A percentile compares a stretch with the other conserved stretches of the same genome.
Conservation (phyloP, 2,329 filamentous ascomycete species). For the Colletotrichum euphorbiae region DNA sequence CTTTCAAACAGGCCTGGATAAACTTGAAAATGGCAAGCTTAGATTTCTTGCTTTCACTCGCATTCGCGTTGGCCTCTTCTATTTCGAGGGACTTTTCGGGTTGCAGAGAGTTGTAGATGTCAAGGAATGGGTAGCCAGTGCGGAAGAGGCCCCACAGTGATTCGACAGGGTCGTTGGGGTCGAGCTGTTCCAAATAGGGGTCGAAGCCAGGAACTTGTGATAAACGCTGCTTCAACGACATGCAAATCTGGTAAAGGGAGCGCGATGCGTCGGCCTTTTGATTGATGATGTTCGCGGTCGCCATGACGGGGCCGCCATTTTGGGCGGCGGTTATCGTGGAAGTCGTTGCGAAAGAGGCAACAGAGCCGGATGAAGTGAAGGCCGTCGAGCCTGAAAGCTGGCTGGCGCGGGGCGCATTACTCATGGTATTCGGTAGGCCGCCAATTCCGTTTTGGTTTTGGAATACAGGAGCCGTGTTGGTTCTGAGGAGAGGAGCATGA, state of each 20-base stretch:
- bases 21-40: slow-evolving; percentile 95
- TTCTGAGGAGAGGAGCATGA: slow-evolving; percentile 70
- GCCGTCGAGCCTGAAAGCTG: slow-evolving; percentile 72
- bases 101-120: slow-evolving; percentile 87
- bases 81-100: slow-evolving; percentile 76
- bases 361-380: slow-evolving; percentile 64
- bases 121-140: slow-evolving; percentile 84
- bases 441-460: slow-evolving; percentile 60
- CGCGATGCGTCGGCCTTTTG: slow-evolving; percentile 91
- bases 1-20: slow-evolving; percentile 86
- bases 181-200: slow-evolving; percentile 77
- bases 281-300: slow-evolving; percentile 96
- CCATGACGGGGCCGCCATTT: slow-evolving; percentile 73
- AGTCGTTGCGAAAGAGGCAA: slow-evolving; percentile 60
- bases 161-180: slow-evolving; percentile 82
- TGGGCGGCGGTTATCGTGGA: slow-evolving; percentile 55
- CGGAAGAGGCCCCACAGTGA: slow-evolving; percentile 90
- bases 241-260: slow-evolving; percentile 95
- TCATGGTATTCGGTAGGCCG: slow-evolving; percentile 61
- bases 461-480: slow-evolving; percentile 68
- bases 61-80: slow-evolving; percentile 66
- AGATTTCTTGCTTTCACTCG: slow-evolving; percentile 78
- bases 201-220: slow-evolving; percentile 87
- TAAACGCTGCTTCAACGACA: slow-evolving; percentile 84
- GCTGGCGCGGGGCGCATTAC: slow-evolving; percentile 66